These are phyloP conservation scores for Fusarium nygamai DNA, from an alignment of 2,329 filamentous ascomycete genomes.

Conservation along the genomic window DNA sequence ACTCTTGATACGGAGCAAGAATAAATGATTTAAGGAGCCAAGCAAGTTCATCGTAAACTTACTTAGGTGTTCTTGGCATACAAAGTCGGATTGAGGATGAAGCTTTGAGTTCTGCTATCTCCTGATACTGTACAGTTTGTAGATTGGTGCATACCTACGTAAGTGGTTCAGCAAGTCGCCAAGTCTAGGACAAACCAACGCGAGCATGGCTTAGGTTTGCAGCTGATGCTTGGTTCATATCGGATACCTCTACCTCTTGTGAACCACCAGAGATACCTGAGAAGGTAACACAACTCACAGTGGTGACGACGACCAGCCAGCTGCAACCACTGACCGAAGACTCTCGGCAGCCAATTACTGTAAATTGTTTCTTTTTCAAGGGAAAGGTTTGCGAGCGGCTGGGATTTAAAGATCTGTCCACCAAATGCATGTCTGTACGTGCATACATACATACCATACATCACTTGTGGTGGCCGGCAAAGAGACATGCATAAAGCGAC, in stretches of 20 bases:
- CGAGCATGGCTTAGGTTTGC: background rate
- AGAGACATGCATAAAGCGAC: background rate
- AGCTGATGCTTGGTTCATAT: background rate
- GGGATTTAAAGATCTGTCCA: conserved; percentile 1
- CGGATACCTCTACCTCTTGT: background rate
- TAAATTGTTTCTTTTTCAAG: background rate
- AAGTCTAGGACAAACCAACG: background rate
- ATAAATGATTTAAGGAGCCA: background rate
- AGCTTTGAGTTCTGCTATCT: background rate
- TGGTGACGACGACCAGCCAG: conserved; percentile 16
- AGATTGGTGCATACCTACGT: background rate
- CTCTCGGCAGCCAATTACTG: background rate
- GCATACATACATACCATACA: background rate
- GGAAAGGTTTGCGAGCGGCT: conserved; percentile 16
- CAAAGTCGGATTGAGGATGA: background rate
- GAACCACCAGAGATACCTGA: background rate
- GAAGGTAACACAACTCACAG: background rate
- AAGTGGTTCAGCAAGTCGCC: background rate
- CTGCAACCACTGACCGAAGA: conserved; percentile 13
- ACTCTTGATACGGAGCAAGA: background rate
- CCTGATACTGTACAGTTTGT: background rate
- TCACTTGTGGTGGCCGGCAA: background rate
- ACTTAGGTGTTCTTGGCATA: background rate
- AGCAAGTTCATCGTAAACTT: background rate
- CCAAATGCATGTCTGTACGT: background rate